phyloP scores from a whole-genome alignment of 2,329 filamentous ascomycete species.

The Penicillium sp. region DNA sequence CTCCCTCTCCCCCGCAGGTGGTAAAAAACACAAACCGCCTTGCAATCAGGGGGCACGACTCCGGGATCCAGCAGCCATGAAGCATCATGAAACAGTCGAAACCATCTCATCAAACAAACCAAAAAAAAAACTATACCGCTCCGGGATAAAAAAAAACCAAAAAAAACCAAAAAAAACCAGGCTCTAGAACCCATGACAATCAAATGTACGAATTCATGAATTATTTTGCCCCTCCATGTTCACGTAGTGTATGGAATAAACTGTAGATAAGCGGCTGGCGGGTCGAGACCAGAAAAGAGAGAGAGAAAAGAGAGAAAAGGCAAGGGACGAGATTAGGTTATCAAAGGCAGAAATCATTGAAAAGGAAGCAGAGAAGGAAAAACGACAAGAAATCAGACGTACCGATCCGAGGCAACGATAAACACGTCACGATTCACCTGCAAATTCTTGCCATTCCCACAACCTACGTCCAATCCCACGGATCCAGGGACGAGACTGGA shows the following conservation, averaged over 20 bases:
- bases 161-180: conserved; percentile 10
- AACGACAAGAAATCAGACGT: conserved; percentile 19
- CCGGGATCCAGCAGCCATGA: no score
- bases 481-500: conserved; percentile 59
- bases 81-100: no score
- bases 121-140: conserved; percentile 5
- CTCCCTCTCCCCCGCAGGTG: no score
- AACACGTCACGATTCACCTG: conserved; percentile 69
- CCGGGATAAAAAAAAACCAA: neutral
- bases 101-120: conserved; percentile 1
- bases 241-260: neutral
- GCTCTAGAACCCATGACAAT: neutral
- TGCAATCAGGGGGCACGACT: no score
- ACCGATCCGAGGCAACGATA: conserved; percentile 81
- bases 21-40: no score
- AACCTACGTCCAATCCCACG: conserved; percentile 84
- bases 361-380: no score
- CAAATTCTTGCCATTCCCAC: conserved; percentile 95
- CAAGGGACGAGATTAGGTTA: no score
- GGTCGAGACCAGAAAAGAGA: no score
- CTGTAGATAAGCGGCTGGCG: conserved; percentile 14
- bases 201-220: conserved; percentile 37
- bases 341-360: no score
- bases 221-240: conserved; percentile 6
- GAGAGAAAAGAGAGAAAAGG: no score